Percentiles rank a stretch among this genome's conserved stretches.
phyloP scores from a whole-genome alignment of 2,329 filamentous ascomycete species.

The Exophiala alcalophila region DNA sequence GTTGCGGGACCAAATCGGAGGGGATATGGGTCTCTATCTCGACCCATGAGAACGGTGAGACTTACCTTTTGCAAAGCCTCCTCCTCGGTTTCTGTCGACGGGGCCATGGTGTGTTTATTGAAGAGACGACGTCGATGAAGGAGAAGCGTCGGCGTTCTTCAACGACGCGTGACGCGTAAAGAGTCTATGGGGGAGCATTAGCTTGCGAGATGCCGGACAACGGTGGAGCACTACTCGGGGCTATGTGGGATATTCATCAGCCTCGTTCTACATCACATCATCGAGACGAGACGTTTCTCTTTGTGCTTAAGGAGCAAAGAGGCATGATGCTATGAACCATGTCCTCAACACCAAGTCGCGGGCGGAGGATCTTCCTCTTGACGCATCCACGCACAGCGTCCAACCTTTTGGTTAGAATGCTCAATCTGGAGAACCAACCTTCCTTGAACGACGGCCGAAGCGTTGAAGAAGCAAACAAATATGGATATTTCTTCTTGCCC shows the following conservation, averaged over 20 bases:
- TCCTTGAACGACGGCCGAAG: slow-evolving; percentile 20
- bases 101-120: slow-evolving; percentile 8
- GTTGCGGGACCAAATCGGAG: not conserved
- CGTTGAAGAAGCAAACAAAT: slow-evolving; percentile 12
- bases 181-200: too few relatives aligned
- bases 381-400: slow-evolving; percentile 36
- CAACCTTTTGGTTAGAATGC: slow-evolving; percentile 35
- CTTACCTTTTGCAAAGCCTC: slow-evolving; percentile 19
- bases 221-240: too few relatives aligned
- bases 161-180: not conserved
- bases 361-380: slow-evolving; percentile 25
- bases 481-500: slow-evolving; percentile 35
- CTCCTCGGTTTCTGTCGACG: slow-evolving; percentile 10
- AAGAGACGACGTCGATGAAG: not conserved
- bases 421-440: slow-evolving; percentile 34
- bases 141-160: not conserved
- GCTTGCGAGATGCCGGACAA: too few relatives aligned
- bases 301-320: too few relatives aligned
- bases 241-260: too few relatives aligned
- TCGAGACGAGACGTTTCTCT: too few relatives aligned
- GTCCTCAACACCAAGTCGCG: too few relatives aligned
- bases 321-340: too few relatives aligned
- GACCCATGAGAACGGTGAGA: not conserved
- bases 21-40: not conserved
- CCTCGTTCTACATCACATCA: too few relatives aligned